Evolutionary conservation across 352 stramenopile species (phyloP).

Genomic region (Hyaloperonospora arabidopsidis): DNA sequence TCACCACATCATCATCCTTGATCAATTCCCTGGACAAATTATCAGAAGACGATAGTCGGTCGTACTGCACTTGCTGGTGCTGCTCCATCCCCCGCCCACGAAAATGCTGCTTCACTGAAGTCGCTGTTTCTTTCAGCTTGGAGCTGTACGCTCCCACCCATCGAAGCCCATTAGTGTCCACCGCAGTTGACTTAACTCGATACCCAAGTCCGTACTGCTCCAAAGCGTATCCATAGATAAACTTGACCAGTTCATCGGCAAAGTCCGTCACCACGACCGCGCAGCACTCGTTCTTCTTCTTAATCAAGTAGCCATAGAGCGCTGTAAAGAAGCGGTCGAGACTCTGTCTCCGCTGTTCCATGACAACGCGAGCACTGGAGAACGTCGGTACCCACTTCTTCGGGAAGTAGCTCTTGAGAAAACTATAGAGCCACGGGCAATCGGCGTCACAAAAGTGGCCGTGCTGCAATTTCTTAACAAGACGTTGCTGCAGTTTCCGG

Average conservation of each 20-base stretch:
- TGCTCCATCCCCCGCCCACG: conserved; percentile 6
- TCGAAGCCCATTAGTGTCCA: background rate
- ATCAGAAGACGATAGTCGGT: conserved; percentile 16
- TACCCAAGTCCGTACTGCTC: conserved; percentile 41
- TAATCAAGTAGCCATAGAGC: conserved; percentile 46
- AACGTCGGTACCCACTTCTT: conserved; percentile 59
- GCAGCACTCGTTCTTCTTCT: conserved; percentile 56
- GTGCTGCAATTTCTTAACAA: conserved; percentile 54
- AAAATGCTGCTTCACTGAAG: conserved; percentile 7
- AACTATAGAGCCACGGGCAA: conserved; percentile 65
- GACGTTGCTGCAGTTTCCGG: conserved; percentile 52
- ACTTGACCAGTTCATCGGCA: conserved; percentile 45
- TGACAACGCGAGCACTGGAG: conserved; percentile 27
- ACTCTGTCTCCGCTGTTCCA: conserved; percentile 39
- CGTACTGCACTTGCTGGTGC: background rate
- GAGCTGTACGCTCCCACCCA: conserved; percentile 7
- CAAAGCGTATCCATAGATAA: conserved; percentile 55
- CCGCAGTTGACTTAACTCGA: conserved; percentile 3
- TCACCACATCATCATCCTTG: conserved; percentile 27
- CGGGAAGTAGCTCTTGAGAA: conserved; percentile 74
- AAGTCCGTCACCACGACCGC: conserved; percentile 28
- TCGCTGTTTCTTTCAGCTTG: conserved; percentile 15
- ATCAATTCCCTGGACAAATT: conserved; percentile 16
- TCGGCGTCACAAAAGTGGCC: conserved; percentile 68
- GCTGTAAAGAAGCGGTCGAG: conserved; percentile 56